A percentile compares a stretch with the other conserved stretches of the same genome.
These are phyloP conservation scores for Fusarium nelsonii DNA, from an alignment of 2,329 filamentous ascomycete species.

Conservation along the genomic window DNA sequence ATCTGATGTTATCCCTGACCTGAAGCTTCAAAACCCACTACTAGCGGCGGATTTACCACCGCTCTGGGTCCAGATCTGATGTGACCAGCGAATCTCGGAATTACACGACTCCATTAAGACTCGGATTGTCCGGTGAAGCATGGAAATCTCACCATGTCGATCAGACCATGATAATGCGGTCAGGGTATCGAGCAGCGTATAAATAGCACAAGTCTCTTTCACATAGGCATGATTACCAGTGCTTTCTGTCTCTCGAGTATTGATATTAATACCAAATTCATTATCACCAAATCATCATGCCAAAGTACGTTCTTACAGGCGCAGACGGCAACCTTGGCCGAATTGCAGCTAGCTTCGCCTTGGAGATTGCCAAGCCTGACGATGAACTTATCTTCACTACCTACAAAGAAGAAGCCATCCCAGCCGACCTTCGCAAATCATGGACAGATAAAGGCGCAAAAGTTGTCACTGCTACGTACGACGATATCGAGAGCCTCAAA, in stretches of 20 bases:
- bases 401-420: constrained; percentile 41
- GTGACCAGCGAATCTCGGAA: constrained; percentile 27
- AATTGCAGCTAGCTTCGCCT: constrained; percentile 41
- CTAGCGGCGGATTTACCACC: constrained; percentile 27
- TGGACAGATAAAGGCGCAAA: constrained; percentile 44
- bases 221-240: no score
- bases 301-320: constrained; percentile 45
- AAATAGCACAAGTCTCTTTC: background rate
- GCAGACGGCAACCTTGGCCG: constrained; percentile 45
- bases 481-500: constrained; percentile 43
- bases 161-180: constrained; percentile 12
- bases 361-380: constrained; percentile 39
- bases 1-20: constrained; percentile 16
- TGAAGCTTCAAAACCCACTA: background rate
- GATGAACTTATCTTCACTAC: constrained; percentile 44
- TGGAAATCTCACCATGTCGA: constrained; percentile 2
- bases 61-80: constrained; percentile 32
- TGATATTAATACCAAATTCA: background rate
- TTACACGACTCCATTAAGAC: constrained; percentile 19
- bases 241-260: no score
- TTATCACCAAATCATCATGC: constrained; percentile 21
- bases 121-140: constrained; percentile 13
- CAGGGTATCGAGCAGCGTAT: background rate
- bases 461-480: constrained; percentile 38
- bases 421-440: constrained; percentile 20